These are phyloP conservation scores for Aspergillus ochraceus DNA, from an alignment of 2,329 filamentous ascomycete genomes.

Conservation along the genomic window DNA sequence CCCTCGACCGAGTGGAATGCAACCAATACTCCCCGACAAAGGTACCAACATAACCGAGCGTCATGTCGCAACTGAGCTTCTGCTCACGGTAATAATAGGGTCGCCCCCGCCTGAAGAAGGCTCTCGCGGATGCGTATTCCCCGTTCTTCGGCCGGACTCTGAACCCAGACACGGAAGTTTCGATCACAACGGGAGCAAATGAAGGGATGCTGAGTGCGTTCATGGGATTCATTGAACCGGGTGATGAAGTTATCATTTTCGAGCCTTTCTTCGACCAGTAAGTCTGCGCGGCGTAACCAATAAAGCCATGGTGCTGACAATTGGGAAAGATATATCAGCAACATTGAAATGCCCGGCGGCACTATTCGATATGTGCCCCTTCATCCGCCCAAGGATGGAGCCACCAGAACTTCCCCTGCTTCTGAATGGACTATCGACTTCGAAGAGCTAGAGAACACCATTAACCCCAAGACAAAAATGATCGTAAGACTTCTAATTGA, in stretches of 20 bases:
- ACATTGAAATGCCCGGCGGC: slow-evolving; percentile 97
- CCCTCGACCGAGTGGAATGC: slow-evolving; percentile 88
- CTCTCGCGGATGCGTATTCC: slow-evolving; percentile 88
- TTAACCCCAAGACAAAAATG: slow-evolving; percentile 91
- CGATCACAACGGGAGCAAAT: slow-evolving; percentile 74
- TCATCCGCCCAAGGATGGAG: slow-evolving; percentile 80
- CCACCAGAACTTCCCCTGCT: slow-evolving; percentile 76
- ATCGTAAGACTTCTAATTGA: slow-evolving; percentile 60
- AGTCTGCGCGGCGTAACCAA: slow-evolving; percentile 22
- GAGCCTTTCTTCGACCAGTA: slow-evolving; percentile 98
- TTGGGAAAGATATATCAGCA: slow-evolving; percentile 75
- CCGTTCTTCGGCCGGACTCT: slow-evolving; percentile 80
- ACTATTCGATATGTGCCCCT: slow-evolving; percentile 95
- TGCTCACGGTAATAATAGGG: slow-evolving; percentile 52
- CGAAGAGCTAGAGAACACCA: slow-evolving; percentile 73
- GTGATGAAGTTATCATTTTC: slow-evolving; percentile 96
- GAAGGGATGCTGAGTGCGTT: slow-evolving; percentile 90
- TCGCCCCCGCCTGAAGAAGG: slow-evolving; percentile 85
- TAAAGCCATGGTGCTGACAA: background rate
- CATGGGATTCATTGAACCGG: slow-evolving; percentile 93
- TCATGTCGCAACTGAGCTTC: background rate
- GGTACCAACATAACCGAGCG: slow-evolving; percentile 36
- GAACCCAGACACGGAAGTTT: slow-evolving; percentile 88
- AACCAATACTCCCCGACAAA: slow-evolving; percentile 98
- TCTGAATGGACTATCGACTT: slow-evolving; percentile 88